phyloP scores from a whole-genome alignment of 768 basidiomycete genomes.

The Tephrocybe rancida region DNA sequence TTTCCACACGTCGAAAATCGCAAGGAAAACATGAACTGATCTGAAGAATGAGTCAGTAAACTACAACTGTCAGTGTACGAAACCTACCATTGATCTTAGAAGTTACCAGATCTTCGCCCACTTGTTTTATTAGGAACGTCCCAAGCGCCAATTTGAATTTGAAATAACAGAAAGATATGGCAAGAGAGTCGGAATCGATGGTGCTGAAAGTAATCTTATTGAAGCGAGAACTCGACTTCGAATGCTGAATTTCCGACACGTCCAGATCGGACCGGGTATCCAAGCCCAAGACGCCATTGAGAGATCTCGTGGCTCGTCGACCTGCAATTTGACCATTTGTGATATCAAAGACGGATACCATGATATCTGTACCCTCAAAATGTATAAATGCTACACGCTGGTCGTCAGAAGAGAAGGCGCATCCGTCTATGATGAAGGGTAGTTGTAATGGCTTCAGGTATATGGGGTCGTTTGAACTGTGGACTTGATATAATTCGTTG shows the following conservation, averaged over 20 bases:
- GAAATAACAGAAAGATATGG: background rate
- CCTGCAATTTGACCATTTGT: background rate
- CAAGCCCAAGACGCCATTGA: background rate
- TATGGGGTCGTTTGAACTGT: background rate
- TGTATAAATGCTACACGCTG: background rate
- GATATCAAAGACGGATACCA: background rate
- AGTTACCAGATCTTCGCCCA: background rate
- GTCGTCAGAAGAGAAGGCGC: background rate
- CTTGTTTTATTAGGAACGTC: background rate
- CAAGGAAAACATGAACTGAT: background rate
- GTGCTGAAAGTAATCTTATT: background rate
- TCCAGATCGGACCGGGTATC: background rate
- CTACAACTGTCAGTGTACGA: background rate
- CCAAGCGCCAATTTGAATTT: background rate
- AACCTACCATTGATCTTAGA: background rate
- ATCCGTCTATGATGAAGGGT: background rate
- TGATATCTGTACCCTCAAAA: background rate
- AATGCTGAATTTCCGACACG: background rate
- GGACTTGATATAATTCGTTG: background rate
- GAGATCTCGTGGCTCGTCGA: background rate
- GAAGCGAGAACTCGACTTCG: background rate
- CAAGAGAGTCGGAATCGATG: background rate
- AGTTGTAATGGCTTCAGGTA: background rate
- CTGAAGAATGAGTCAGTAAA: background rate
- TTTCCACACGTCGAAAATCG: slow-evolving; percentile 5